Evolutionary conservation across 2,329 filamentous ascomycete species (phyloP), one percentile per base, ranked within the genome.

Genomic region (Apiospora malaysiana): DNA sequence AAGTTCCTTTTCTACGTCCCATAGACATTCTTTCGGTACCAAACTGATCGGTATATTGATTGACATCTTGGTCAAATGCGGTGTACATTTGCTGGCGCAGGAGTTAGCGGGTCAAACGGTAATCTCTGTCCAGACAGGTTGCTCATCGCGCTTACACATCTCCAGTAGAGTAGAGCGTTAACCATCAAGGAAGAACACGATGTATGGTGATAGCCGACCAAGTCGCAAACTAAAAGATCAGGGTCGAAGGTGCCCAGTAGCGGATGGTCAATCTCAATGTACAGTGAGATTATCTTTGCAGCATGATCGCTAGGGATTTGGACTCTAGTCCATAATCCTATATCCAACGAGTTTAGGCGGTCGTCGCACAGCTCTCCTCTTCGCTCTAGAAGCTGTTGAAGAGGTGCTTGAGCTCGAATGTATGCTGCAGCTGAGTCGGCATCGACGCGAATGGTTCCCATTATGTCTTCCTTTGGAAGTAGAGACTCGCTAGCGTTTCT

Each of bases 241-340:
- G 81, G 71, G 37, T 81, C 75, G 56, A 83, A 83, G 0, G 76
- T 68, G 2, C 79, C 80, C 21, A 83, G 71, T 0, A 83, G 74
- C 0, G 82, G 81, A 67, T 83, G 80, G 21, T 84, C 81, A 2
- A 80, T 83, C 68, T 76, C 73, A 7, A 82, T 71, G 56, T 83
- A 82, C 1, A 79, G 70, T 1, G 80, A 82, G 23, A 83, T 79
- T 37, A 74, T 73, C 14, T 73, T 75, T 1, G 77, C 77, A n/a
- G 79, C 78, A 18, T 79, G 69, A 7, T 78, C 75, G 65, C 78
- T 75, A 0, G 74, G 51, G 6, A 82, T 73, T 12, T 71, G 45
- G 18, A 82, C 75, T 37, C 78, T 71, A 21, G 82, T 81, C 83
- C 83, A 81, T 69, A 77, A 75, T 16, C 68, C 42, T 45, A 83